These are phyloP conservation scores for Phialophora tarda DNA, from an alignment of 2,329 filamentous ascomycete genomes.

Conservation along the genomic window DNA sequence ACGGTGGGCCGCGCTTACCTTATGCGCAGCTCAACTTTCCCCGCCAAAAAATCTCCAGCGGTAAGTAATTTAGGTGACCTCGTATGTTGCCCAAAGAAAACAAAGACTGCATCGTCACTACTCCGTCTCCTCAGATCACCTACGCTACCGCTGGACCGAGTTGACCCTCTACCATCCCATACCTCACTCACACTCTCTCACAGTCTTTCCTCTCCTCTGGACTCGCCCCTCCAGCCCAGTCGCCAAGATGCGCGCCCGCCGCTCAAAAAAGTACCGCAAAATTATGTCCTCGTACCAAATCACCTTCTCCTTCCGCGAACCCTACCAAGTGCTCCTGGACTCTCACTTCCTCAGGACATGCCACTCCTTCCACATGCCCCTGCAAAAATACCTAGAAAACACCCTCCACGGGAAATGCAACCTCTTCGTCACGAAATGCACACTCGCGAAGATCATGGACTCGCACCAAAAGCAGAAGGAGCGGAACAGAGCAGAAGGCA, in stretches of 20 bases:
- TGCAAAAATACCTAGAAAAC: slow-evolving; percentile 75
- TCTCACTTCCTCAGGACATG: slow-evolving; percentile 83
- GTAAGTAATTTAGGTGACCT: not conserved
- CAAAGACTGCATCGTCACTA: not conserved
- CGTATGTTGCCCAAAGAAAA: not conserved
- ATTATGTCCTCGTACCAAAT: slow-evolving; percentile 91
- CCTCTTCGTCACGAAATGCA: slow-evolving; percentile 78
- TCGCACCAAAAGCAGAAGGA: slow-evolving; percentile 7
- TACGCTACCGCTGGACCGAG: not conserved
- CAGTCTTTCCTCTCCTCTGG: not conserved
- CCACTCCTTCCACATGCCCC: slow-evolving; percentile 84
- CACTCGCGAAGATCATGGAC: slow-evolving; percentile 51
- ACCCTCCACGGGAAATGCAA: slow-evolving; percentile 89
- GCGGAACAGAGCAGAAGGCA: slow-evolving; percentile 33
- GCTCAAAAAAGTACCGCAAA: slow-evolving; percentile 79
- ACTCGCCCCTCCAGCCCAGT: not conserved
- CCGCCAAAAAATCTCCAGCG: not conserved
- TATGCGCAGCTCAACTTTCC: not conserved
- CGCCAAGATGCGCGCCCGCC: slow-evolving; percentile 69
- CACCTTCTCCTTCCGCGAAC: slow-evolving; percentile 87
- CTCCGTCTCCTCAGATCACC: not conserved
- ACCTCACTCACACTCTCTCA: not conserved
- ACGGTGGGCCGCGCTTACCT: not conserved
- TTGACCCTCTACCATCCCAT: not conserved
- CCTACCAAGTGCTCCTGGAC: slow-evolving; percentile 91